These are phyloP conservation scores for Pythium aristosporum DNA, from an alignment of 352 stramenopile species.

Conservation along the genomic window DNA sequence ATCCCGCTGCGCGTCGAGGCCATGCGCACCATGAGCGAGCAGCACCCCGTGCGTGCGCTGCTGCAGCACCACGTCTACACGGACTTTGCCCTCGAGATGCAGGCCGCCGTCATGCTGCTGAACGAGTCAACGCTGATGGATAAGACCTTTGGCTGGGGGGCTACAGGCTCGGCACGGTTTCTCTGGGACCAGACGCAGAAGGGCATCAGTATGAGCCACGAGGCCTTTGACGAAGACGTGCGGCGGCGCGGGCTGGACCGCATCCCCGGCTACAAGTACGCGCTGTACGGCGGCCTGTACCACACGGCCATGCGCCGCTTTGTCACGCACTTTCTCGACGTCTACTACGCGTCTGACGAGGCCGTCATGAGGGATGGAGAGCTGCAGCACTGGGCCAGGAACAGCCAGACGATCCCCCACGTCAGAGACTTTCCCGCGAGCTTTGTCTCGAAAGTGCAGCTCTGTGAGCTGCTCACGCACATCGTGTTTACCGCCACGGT, in stretches of 20 bases:
- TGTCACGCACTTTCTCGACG: constrained; percentile 24
- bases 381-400: constrained; percentile 24
- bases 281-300: constrained; percentile 35
- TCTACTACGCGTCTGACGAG: constrained; percentile 35
- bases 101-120: constrained; percentile 25
- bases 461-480: constrained; percentile 18
- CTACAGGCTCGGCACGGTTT: constrained; percentile 31
- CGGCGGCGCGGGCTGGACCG: constrained; percentile 27
- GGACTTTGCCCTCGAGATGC: constrained; percentile 43
- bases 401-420: constrained; percentile 5
- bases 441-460: constrained; percentile 2
- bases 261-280: constrained; percentile 40
- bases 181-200: constrained; percentile 24
- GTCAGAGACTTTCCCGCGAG: constrained; percentile 12
- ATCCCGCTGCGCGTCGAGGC: constrained; percentile 44
- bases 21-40: constrained; percentile 29
- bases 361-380: constrained; percentile 32
- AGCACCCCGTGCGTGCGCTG: constrained; percentile 25
- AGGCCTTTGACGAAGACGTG: constrained; percentile 11
- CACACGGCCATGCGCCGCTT: constrained; percentile 31
- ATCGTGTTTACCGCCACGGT: constrained; percentile 22
- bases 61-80: constrained; percentile 36
- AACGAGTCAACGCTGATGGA: constrained; percentile 33
- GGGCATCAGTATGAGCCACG: constrained; percentile 25
- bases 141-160: constrained; percentile 46